These are phyloP conservation scores for Candida pseudoviswanathii DNA, from an alignment of 1,139 yeast genomes.

Conservation along the genomic window DNA sequence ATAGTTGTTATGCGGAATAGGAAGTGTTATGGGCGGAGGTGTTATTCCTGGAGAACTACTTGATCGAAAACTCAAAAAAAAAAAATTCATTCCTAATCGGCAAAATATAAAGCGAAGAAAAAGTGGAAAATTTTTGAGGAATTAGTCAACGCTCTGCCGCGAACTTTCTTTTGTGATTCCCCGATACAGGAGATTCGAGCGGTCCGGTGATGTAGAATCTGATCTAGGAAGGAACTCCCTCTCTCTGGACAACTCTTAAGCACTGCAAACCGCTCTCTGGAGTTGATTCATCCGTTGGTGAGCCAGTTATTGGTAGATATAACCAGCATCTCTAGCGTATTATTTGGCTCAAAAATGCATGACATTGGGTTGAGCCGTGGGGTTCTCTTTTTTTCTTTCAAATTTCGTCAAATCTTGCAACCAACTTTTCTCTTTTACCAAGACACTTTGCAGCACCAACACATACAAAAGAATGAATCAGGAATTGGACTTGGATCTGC, in stretches of 20 bases:
- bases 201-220: not conserved
- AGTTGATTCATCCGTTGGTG: too few species aligned
- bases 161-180: not conserved
- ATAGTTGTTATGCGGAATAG: not conserved
- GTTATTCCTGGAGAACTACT: not conserved
- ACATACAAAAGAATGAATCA: conserved; percentile 2
- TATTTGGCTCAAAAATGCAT: not conserved
- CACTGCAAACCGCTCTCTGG: not conserved
- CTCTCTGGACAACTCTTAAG: too few species aligned
- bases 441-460: not conserved
- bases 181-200: conserved; percentile 5
- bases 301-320: too few species aligned
- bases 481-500: conserved; percentile 20
- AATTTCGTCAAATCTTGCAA: conserved; percentile 1
- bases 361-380: not conserved
- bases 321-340: too few species aligned
- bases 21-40: not conserved
- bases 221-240: not conserved
- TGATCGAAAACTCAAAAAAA: not conserved
- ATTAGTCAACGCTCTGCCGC: conserved; percentile 3
- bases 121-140: conserved; percentile 1
- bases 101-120: not conserved
- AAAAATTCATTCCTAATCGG: not conserved
- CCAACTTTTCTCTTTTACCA: not conserved
- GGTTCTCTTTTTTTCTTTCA: not conserved